phyloP scores from a whole-genome alignment of 2,329 filamentous ascomycete species.

The Trichoderma guizhouense region DNA sequence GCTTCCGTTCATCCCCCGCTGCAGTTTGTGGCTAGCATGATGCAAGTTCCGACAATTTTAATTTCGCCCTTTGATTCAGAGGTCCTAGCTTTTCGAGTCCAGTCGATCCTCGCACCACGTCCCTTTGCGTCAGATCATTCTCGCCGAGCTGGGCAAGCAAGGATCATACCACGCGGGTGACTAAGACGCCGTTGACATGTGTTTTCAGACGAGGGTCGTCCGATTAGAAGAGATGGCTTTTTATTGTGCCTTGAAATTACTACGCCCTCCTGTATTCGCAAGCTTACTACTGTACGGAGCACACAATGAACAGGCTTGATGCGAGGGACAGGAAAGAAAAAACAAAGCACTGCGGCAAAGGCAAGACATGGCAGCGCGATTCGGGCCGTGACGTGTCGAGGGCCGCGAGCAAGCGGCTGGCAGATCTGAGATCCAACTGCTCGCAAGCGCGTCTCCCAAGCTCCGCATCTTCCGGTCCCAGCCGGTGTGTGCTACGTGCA shows the following conservation, averaged over 20 bases:
- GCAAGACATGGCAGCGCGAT: slow-evolving; percentile 4
- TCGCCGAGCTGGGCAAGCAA: not conserved
- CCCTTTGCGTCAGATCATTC: slow-evolving; percentile 17
- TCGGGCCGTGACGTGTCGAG: slow-evolving; percentile 16
- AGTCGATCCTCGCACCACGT: slow-evolving; percentile 9
- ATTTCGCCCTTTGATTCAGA: not conserved
- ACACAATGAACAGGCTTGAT: not conserved
- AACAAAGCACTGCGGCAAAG: not conserved
- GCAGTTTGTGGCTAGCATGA: slow-evolving; percentile 8
- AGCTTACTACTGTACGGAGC: not conserved
- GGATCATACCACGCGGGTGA: slow-evolving; percentile 3
- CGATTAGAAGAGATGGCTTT: not conserved
- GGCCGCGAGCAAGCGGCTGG: slow-evolving; percentile 3
- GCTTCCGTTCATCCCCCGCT: not conserved
- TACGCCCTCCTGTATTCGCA: not conserved
- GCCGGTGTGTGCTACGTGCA: not conserved
- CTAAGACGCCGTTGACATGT: not conserved
- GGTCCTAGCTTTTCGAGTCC: not conserved
- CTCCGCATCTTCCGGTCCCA: slow-evolving; percentile 13
- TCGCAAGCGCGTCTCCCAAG: not conserved
- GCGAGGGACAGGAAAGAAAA: not conserved
- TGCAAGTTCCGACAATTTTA: not conserved
- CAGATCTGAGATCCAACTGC: slow-evolving; percentile 12
- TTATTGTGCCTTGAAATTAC: not conserved
- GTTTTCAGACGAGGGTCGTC: not conserved